Percentiles rank a stretch among this genome's conserved stretches.
These are phyloP conservation scores for Naumovozyma dairenensis DNA, from an alignment of 805 yeast species.

Conservation along the genomic window DNA sequence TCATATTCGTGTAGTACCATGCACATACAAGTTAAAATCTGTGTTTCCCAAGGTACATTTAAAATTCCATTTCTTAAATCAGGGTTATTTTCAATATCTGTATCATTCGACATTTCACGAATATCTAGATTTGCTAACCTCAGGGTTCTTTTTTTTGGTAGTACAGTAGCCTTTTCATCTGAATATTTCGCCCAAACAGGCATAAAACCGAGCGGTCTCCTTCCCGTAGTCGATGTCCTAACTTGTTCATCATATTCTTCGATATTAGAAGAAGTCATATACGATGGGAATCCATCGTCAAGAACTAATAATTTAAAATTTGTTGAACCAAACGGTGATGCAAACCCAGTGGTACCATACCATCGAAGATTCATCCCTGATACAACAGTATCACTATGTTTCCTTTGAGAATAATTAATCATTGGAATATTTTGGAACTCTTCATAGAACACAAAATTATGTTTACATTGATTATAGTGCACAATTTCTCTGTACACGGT, in stretches of 20 bases:
- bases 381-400: conserved; percentile 27
- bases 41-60: conserved; percentile 22
- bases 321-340: conserved; percentile 29
- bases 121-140: conserved; percentile 19
- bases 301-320: conserved; percentile 28
- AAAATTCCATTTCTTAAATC: conserved; percentile 7
- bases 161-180: conserved; percentile 16
- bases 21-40: conserved; percentile 26
- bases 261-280: conserved; percentile 15
- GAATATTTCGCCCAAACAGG: conserved; percentile 27
- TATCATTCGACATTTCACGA: conserved; percentile 11
- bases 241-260: conserved; percentile 9
- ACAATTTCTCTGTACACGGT: conserved; percentile 20
- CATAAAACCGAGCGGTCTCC: conserved; percentile 16
- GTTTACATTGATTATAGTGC: conserved; percentile 20
- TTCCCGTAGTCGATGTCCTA: conserved; percentile 3
- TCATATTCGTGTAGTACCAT: conserved; percentile 27
- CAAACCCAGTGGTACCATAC: conserved; percentile 32
- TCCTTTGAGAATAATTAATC: conserved; percentile 24
- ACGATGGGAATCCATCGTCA: conserved; percentile 28
- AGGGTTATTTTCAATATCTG: background rate
- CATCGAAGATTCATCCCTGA: conserved; percentile 30
- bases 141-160: conserved; percentile 22
- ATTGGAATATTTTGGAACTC: conserved; percentile 14
- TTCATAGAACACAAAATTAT: conserved; percentile 26